These are phyloP conservation scores for Oryza australiensis DNA, from an alignment of 176 grass and related monocot genomes.

Conservation along the genomic window DNA sequence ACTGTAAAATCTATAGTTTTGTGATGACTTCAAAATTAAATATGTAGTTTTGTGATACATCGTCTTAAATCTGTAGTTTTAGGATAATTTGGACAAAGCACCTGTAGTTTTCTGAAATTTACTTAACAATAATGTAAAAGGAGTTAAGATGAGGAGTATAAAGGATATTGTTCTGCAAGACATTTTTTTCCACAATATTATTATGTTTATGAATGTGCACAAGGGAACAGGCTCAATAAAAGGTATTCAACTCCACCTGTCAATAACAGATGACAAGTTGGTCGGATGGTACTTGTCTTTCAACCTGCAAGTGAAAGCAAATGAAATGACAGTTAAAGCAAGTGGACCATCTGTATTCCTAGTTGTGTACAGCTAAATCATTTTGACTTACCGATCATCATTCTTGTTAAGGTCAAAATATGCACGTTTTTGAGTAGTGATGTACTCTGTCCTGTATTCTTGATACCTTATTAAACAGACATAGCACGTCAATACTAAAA, in stretches of 20 bases:
- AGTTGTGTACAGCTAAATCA: neutral
- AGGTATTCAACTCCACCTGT: slow-evolving; percentile 63
- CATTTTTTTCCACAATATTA: neutral
- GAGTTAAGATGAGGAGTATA: slow-evolving; percentile 16
- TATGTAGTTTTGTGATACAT: too few relatives aligned
- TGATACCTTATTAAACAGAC: slow-evolving; percentile 69
- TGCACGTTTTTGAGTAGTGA: slow-evolving; percentile 90
- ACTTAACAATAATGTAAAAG: neutral
- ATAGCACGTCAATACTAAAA: slow-evolving; percentile 18
- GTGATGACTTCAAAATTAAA: too few relatives aligned
- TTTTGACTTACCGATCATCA: slow-evolving; percentile 68
- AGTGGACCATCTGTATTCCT: neutral
- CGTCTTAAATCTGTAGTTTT: too few relatives aligned
- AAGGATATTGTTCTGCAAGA: neutral
- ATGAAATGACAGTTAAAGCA: slow-evolving; percentile 23
- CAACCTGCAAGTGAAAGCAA: slow-evolving; percentile 68
- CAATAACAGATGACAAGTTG: slow-evolving; percentile 86
- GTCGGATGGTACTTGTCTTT: slow-evolving; percentile 99
- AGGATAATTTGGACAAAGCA: too few relatives aligned
- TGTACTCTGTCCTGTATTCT: slow-evolving; percentile 95
- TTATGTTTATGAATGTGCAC: slow-evolving; percentile 14
- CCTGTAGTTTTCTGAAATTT: neutral
- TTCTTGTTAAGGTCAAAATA: slow-evolving; percentile 99
- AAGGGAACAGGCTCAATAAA: slow-evolving; percentile 7
- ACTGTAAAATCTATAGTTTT: too few relatives aligned